Evolutionary conservation across 805 yeast genomes (phyloP), one percentile per base, ranked within the genome.

Genomic region (Scheffersomyces ergatensis): DNA sequence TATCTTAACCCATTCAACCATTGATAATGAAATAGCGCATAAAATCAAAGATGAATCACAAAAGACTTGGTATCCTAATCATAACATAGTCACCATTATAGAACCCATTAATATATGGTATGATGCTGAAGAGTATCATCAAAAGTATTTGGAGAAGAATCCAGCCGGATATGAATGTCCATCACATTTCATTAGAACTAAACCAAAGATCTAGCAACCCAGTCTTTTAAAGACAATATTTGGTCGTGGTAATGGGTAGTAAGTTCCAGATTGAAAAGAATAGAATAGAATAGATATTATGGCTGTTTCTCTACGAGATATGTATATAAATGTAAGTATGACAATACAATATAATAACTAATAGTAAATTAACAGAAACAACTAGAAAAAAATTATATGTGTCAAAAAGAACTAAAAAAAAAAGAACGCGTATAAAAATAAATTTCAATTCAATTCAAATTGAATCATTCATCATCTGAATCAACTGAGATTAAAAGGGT

Each of bases 121-220:
- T 70, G 97, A 90, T 57, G 98, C 97, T n/a, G 99, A 92, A 63
- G 90, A 82, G 27, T 92, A 90, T 60, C 99, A 92, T 61, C 98
- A 92, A 60, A 56, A 74, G 46, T 92, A 93, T 60, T 70, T 92
- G 53, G 74, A 75, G 42, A 82, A 79, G 54, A 89, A 92, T 59
- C 95, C 97, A 2, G 63, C 67, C 4, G 97, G 97, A 4, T 89
- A 90, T 61, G 87, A 85, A 44, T 92, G 98, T 60, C 92, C 96
- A 16, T 81, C 92, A 3, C 98, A 92, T 57, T 89, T 76, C 51
- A 59, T 87, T 40, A 82, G 98, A 65, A 74, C 80, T 4, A 59
- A 63, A 49, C 84, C 85, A 33, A 76, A 75, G 62, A 55, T 53
- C 3, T 65, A 49, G 44, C 24, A 21, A 21, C 9, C 24, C n/a